Base-by-base conservation (phyloP, 352 stramenopile genomes). In the Saprolegnia parasitica region DNA sequence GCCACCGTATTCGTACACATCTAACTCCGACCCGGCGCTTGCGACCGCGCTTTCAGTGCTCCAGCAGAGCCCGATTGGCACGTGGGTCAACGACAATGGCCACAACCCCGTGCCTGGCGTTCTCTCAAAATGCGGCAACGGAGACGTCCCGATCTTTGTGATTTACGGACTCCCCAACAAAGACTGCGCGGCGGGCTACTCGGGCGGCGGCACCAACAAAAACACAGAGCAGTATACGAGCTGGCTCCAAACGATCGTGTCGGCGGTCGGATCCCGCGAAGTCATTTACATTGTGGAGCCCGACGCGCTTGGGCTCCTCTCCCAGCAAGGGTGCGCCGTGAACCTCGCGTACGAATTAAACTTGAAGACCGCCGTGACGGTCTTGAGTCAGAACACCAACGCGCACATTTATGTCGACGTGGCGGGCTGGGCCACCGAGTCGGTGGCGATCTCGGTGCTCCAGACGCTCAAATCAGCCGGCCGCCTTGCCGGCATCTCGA, bases 141-240 rank as follows among this genome's bases (percentile, higher is more conserved):
- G 47, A 9, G 20, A 23, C 4, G 68, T 29, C 24, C 23, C 24
- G 1, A 84, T 42, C 3, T 71, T 90, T 46, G 78, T 87, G 4
- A 78, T 92, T 5, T 90, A 92, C 56, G 84, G 78, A 16, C 72
- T 92, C 39, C 84, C 84, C 32, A 81, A 83, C 68, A 92, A 92
- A 68, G 84, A 92, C 65, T 92, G 84, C 65, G 68, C 74, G 23
- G 75, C 72, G 11, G 73, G 75, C 5, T 79, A 78, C 23, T 91
- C 84, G 11, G 20, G 20, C 52, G 13, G 24, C 24, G 52, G 52
- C 24, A 60, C 2, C 45, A 73, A 61, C 15, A 72, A 77, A 18
- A 87, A 68, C 64, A 71, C 75, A 0, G 75, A 74, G 32, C 75
- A 85, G 52, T 87, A 88, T 60, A 61, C 75, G 40, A 64, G 71